A percentile compares a stretch with the other conserved stretches of the same genome.
phyloP scores from a whole-genome alignment of 371 early-diverging fungal genomes.

The Fennellomyces sp. region DNA sequence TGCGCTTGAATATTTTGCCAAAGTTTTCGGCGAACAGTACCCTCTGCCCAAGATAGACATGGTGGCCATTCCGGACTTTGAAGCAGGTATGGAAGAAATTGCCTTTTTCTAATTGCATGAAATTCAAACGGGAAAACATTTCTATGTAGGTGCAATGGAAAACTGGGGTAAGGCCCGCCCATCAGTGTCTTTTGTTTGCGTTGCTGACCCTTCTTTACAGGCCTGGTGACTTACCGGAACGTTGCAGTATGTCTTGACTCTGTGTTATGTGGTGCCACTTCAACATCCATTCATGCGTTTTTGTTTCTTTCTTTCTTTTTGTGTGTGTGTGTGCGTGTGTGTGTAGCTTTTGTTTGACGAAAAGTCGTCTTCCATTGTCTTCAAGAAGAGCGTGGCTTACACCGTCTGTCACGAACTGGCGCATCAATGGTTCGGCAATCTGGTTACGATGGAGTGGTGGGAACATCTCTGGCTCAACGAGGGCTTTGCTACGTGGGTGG shows the following conservation, averaged over 20 bases:
- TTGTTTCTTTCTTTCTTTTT: neutral
- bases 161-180: conserved; percentile 74
- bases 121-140: neutral
- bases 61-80: conserved; percentile 91
- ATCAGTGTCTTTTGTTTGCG: neutral
- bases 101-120: too few relatives aligned
- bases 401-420: conserved; percentile 93
- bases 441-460: conserved; percentile 88
- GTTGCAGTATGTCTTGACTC: conserved; percentile 41
- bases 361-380: conserved; percentile 65
- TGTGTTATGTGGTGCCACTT: neutral
- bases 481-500: conserved; percentile 94
- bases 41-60: conserved; percentile 90
- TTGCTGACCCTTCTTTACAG: neutral
- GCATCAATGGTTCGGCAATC: conserved; percentile 95
- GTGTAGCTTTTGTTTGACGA: conserved; percentile 70
- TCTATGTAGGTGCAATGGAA: conserved; percentile 72
- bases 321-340: too few relatives aligned
- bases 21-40: conserved; percentile 85
- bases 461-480: conserved; percentile 95
- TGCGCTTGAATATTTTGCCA: conserved; percentile 81
- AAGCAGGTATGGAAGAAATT: conserved; percentile 50
- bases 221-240: conserved; percentile 86
- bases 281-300: neutral
- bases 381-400: conserved; percentile 82